Evolutionary conservation across 768 basidiomycete genomes (phyloP).

Genomic region (Saitozyma sp.): DNA sequence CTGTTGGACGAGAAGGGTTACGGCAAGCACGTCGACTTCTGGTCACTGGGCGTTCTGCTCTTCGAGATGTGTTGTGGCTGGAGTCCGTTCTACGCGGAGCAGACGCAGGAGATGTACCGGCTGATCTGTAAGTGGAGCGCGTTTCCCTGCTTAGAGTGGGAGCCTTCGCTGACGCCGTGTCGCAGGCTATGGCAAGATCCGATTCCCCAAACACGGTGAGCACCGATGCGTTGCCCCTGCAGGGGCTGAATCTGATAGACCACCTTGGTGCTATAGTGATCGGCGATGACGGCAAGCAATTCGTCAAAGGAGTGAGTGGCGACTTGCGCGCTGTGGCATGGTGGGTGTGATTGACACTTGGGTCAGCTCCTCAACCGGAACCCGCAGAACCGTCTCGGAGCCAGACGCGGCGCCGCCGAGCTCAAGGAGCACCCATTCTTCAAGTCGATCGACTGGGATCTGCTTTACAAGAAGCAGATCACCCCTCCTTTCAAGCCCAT

Average conservation of each 20-base stretch:
- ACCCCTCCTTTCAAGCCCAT: constrained; percentile 97
- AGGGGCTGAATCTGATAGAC: constrained; percentile 11
- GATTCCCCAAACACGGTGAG: constrained; percentile 78
- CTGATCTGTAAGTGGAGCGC: constrained; percentile 34
- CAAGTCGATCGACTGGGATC: constrained; percentile 81
- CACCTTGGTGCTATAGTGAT: constrained; percentile 61
- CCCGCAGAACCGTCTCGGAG: constrained; percentile 94
- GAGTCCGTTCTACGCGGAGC: constrained; percentile 99
- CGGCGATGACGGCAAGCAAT: constrained; percentile 96
- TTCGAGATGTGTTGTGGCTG: constrained; percentile 99
- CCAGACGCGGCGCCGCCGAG: constrained; percentile 83
- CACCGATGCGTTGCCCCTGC: background rate
- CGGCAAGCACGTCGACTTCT: constrained; percentile 97
- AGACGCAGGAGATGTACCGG: constrained; percentile 96
- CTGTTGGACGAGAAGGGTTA: constrained; percentile 97
- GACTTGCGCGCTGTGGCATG: background rate
- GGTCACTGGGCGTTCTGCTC: constrained; percentile 90
- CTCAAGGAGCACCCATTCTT: constrained; percentile 97
- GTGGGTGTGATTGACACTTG: constrained; percentile 1
- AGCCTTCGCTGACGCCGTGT: constrained; percentile 43
- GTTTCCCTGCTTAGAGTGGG: background rate
- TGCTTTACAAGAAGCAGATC: constrained; percentile 79
- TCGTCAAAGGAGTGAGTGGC: constrained; percentile 88
- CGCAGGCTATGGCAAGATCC: constrained; percentile 96
- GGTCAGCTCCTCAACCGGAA: constrained; percentile 91